Conservation (phyloP, 1,284 basidiomycete genomes). For the Melanopsichium pennsylvanicum region DNA sequence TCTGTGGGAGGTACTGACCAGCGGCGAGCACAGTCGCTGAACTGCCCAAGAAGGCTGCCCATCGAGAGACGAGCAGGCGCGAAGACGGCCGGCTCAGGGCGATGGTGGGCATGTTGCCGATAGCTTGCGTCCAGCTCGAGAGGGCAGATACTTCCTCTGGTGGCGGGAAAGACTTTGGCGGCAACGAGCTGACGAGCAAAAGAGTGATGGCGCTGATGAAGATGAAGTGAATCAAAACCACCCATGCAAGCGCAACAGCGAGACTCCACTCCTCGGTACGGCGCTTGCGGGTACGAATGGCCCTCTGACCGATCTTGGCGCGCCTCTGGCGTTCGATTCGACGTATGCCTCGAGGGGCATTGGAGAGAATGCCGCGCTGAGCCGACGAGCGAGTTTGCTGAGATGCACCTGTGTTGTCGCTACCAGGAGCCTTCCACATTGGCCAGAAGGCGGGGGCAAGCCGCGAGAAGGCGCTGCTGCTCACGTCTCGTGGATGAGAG, state of each 20-base stretch:
- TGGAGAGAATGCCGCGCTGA: constrained; percentile 13
- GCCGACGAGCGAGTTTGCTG: background rate
- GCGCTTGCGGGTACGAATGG: constrained; percentile 32
- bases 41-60: constrained; percentile 89
- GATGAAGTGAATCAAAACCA: constrained; percentile 75
- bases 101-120: constrained; percentile 3
- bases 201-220: constrained; percentile 31
- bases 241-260: constrained; percentile 78
- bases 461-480: constrained; percentile 57
- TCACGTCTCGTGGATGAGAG: constrained; percentile 27
- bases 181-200: constrained; percentile 26
- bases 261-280: constrained; percentile 76
- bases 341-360: constrained; percentile 34
- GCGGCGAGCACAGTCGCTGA: constrained; percentile 79
- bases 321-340: constrained; percentile 35
- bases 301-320: constrained; percentile 15
- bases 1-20: constrained; percentile 87
- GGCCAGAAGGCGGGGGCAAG: constrained; percentile 60
- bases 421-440: constrained; percentile 59
- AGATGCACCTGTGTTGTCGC: background rate
- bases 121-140: constrained; percentile 13
- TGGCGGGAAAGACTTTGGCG: constrained; percentile 27
- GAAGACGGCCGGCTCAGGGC: constrained; percentile 43
- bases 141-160: constrained; percentile 35
- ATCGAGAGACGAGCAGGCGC: constrained; percentile 66